phyloP scores from a whole-genome alignment of 139 green algal species.

The Chlamydomonas eustigma region DNA sequence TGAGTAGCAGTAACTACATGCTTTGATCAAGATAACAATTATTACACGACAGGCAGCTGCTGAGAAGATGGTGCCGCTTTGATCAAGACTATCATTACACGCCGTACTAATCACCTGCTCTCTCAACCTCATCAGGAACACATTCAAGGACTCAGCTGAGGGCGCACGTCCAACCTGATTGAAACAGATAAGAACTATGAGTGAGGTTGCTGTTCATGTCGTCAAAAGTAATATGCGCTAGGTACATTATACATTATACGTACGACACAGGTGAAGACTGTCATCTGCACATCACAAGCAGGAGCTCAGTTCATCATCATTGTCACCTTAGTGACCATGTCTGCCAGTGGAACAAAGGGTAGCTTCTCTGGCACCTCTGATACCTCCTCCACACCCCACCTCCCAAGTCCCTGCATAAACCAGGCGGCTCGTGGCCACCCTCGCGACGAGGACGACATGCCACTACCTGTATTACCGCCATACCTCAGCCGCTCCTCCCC shows the following conservation, averaged over 20 bases:
- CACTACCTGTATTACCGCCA: slow-evolving; percentile 1
- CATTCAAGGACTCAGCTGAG: slow-evolving; percentile 22
- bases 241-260: too few relatives aligned
- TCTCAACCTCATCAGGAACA: slow-evolving; percentile 66
- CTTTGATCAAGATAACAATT: too few relatives aligned
- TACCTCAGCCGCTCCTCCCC: slow-evolving; percentile 17
- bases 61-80: too few relatives aligned
- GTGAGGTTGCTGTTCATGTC: too few relatives aligned
- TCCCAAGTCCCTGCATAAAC: not conserved
- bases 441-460: not conserved
- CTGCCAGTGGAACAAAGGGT: slow-evolving; percentile 52
- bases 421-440: not conserved
- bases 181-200: not conserved
- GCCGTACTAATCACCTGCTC: slow-evolving; percentile 52
- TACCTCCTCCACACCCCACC: slow-evolving; percentile 49
- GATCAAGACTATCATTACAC: too few relatives aligned
- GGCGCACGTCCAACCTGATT: slow-evolving; percentile 24
- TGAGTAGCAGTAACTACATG: too few relatives aligned
- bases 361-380: slow-evolving; percentile 55
- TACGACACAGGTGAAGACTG: too few relatives aligned
- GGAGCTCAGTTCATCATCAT: not conserved
- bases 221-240: too few relatives aligned
- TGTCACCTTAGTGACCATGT: slow-evolving; percentile 56
- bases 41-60: too few relatives aligned
- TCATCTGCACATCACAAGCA: not conserved